Percentiles rank a stretch among this genome's conserved stretches.
phyloP scores from a whole-genome alignment of 2,329 filamentous ascomycete species.

The Orbilia ellipsospora region DNA sequence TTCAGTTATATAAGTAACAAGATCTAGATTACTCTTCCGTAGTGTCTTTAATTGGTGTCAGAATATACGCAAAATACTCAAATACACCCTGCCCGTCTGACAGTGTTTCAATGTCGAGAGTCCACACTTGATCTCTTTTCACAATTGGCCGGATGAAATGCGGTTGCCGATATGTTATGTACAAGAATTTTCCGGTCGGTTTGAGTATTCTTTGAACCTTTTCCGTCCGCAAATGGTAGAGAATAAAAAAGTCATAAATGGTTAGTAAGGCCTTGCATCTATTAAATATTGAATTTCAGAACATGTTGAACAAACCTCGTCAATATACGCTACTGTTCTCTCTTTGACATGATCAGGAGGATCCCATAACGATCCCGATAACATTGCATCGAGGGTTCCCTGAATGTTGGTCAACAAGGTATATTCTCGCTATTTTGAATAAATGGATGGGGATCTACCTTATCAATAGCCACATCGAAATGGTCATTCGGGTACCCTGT shows the following conservation, averaged over 20 bases:
- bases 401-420: neutral
- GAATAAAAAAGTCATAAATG: constrained; percentile 28
- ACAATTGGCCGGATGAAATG: constrained; percentile 58
- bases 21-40: too few relatives aligned
- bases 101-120: constrained; percentile 55
- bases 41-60: constrained; percentile 54
- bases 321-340: constrained; percentile 56
- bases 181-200: constrained; percentile 55
- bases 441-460: constrained; percentile 24
- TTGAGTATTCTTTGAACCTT: constrained; percentile 51
- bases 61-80: constrained; percentile 57
- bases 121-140: constrained; percentile 37
- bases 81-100: constrained; percentile 56
- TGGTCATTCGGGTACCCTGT: constrained; percentile 41
- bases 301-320: constrained; percentile 51
- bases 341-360: constrained; percentile 56
- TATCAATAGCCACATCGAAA: constrained; percentile 57
- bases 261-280: neutral
- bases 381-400: constrained; percentile 58
- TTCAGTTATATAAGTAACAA: too few relatives aligned
- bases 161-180: constrained; percentile 58
- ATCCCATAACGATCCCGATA: constrained; percentile 57
- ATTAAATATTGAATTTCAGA: neutral
- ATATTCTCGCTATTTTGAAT: too few relatives aligned
- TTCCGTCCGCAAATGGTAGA: neutral